Percentiles rank a stretch among this genome's conserved stretches.
Evolutionary conservation across 1,139 yeast genomes (phyloP).

Genomic region (Saccharomycopsis hybrid): DNA sequence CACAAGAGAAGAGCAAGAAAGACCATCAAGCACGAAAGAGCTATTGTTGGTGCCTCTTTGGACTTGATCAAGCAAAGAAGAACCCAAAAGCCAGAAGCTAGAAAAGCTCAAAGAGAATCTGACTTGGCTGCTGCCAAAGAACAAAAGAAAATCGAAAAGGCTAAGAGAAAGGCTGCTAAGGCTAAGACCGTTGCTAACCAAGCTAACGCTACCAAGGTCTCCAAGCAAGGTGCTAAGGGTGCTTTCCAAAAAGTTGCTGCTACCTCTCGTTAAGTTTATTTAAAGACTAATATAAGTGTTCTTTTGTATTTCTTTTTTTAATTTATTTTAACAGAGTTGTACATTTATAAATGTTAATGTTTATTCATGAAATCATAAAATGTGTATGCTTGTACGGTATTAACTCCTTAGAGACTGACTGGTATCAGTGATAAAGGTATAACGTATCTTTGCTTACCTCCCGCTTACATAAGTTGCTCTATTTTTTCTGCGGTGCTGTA

Average conservation of each 20-base stretch:
- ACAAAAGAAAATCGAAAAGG: constrained; percentile 90
- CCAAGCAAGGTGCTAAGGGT: constrained; percentile 88
- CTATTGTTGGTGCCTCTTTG: constrained; percentile 98
- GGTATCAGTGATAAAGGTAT: too few relatives aligned
- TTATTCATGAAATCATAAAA: too few relatives aligned
- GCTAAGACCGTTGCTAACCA: constrained; percentile 67
- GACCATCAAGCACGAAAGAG: constrained; percentile 98
- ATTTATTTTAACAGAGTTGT: too few relatives aligned
- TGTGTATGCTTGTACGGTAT: too few relatives aligned
- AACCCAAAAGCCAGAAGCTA: constrained; percentile 90
- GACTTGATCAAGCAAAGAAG: constrained; percentile 98
- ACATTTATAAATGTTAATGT: too few relatives aligned
- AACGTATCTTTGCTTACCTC: too few relatives aligned
- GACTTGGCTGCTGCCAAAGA: constrained; percentile 90
- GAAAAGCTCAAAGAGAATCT: constrained; percentile 95
- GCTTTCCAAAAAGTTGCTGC: constrained; percentile 95
- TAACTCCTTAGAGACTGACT: too few relatives aligned
- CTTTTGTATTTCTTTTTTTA: background rate
- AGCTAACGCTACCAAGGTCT: constrained; percentile 57
- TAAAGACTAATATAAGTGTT: background rate
- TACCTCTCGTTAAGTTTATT: constrained; percentile 73
- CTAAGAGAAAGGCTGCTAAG: constrained; percentile 91
- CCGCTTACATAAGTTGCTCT: too few relatives aligned
- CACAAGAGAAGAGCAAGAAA: constrained; percentile 96
- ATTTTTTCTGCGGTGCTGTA: too few relatives aligned